Evolutionary conservation across 2,329 filamentous ascomycete genomes (phyloP), one percentile per base, ranked within the genome.

Genomic region (Huntiella decipiens): DNA sequence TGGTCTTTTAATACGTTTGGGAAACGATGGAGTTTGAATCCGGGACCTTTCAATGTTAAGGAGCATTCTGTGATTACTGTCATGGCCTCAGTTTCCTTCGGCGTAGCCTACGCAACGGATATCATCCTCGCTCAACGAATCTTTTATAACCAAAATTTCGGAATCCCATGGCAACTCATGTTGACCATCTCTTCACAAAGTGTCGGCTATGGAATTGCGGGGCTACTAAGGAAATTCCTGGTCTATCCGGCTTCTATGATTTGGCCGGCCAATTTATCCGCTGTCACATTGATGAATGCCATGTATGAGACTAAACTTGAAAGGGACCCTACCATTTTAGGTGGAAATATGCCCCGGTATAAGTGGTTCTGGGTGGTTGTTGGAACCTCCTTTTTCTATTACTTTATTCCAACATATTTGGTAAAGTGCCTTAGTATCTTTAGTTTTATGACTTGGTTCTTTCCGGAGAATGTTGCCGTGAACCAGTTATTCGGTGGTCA

Each of bases 401-500:
- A 79, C 57, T 81, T 77, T 58, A 74, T 81, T 46, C 78, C 79
- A 0, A 78, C 77, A 0, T 81, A 73, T 49, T 65, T 85, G 8
- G 78, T 74, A 12, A 75, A 80, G 50, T 82, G 74, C 48, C 61
- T 84, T 4, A 80, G 76, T 52, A 69, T 78, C 6, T 82, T 84
- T 53, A 77, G 79, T 5, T 79, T 82, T 55, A 66, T 73, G 8
- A 83, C 79, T 0, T 84, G 79, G 78, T 70, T 83, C 47, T 73
- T 71, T 1, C 81, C 81, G 0, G 65, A 82, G 43, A 82, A 73
- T 49, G 65, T 73, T 0, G 61, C 82, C 7, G 60, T 85, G 35
- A 86, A 85, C 52, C 79, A 85, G 56, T 55, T 85, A 1, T 85
- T 85, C 53, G 81, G 81, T 2, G 78, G 77, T 1, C 67, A 66